Base-by-base conservation (phyloP, 148 eudicot genomes). In the Chenopodium suecicum region DNA sequence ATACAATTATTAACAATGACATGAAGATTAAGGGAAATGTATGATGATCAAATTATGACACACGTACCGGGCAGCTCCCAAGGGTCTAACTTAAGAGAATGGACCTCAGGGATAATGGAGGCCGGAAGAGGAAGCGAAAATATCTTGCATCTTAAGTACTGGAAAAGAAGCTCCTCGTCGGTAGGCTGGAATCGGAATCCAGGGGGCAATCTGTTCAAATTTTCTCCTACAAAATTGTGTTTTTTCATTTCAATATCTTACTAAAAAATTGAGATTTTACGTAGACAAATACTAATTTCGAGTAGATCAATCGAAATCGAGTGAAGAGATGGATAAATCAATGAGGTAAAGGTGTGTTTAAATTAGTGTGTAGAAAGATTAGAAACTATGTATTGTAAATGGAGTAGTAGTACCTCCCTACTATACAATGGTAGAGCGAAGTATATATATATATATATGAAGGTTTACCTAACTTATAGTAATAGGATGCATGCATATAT, bases 181-280 rank as follows among this genome's bases (percentile, higher is more conserved):
- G 90, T 90, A 1, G 92, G 92, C 62, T 88, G 85, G 78, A 90
- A 90, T 7, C 90, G 70, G 16, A 90, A 87, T 10, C 92, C 92
- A 0, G 89, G 91, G 0, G 91, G 91, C 76, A 89, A 80, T 77
- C 76, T 90, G n/a, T 54, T 78, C 19, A 84, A 47, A 11, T 85
- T 81, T 84, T 63, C 80, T 73, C 9, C 80, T 78, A 84, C 86
- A 79, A 72, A 84, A 69, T 34, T 88, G 27, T 70, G 86, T 48
- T 80, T 85, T 65, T 87, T 81, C 84, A 86, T 56, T 4, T 1
- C 25, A 4, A 56, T 56, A 2, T 56, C 22, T 56, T 60, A 20
- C 13, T 22, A 66, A 2, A 9, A 50, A 13, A 2, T 50, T 50
- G 54, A 50, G 9, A 41, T 41, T 41, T 41, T 41, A 41, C 44